Evolutionary conservation across 2,329 filamentous ascomycete genomes (phyloP).

Genomic region (Phialocephala sp.): DNA sequence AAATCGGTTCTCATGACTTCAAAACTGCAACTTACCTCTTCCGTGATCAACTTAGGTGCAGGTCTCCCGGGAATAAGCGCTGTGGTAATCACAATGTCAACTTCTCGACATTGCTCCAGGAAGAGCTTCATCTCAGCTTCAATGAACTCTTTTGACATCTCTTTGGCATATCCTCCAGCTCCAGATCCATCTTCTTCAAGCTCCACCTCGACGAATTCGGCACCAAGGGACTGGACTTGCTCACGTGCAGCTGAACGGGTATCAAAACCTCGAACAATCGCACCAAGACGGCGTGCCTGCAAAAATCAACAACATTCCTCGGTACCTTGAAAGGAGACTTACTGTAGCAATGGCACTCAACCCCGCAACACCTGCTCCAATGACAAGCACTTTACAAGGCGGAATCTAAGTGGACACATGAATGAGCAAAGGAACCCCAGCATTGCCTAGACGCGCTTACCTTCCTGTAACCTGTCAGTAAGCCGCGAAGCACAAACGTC

Average conservation of each 20-base stretch:
- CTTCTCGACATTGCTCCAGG: slow-evolving; percentile 82
- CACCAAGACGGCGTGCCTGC: slow-evolving; percentile 79
- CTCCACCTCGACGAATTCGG: slow-evolving; percentile 88
- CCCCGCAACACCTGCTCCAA: slow-evolving; percentile 88
- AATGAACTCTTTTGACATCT: slow-evolving; percentile 94
- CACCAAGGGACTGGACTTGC: slow-evolving; percentile 88
- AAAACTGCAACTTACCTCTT: slow-evolving; percentile 51
- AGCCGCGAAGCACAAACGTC: neutral
- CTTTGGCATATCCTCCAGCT: slow-evolving; percentile 86
- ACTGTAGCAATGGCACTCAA: slow-evolving; percentile 84
- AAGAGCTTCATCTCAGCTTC: slow-evolving; percentile 94
- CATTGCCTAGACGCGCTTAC: slow-evolving; percentile 28
- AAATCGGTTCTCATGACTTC: slow-evolving; percentile 50
- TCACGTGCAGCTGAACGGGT: slow-evolving; percentile 87
- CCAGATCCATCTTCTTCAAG: slow-evolving; percentile 84
- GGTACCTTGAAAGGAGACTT: slow-evolving; percentile 33
- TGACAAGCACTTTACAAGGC: slow-evolving; percentile 87
- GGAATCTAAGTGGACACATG: slow-evolving; percentile 67
- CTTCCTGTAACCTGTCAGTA: slow-evolving; percentile 41
- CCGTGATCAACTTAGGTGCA: slow-evolving; percentile 83
- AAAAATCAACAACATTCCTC: slow-evolving; percentile 18
- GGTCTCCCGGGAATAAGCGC: slow-evolving; percentile 87
- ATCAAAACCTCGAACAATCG: slow-evolving; percentile 89
- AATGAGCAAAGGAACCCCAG: slow-evolving; percentile 7
- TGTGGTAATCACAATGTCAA: slow-evolving; percentile 92